These are phyloP conservation scores for Penicillium turbatum DNA, from an alignment of 495 filamentous ascomycete genomes.

Conservation along the genomic window DNA sequence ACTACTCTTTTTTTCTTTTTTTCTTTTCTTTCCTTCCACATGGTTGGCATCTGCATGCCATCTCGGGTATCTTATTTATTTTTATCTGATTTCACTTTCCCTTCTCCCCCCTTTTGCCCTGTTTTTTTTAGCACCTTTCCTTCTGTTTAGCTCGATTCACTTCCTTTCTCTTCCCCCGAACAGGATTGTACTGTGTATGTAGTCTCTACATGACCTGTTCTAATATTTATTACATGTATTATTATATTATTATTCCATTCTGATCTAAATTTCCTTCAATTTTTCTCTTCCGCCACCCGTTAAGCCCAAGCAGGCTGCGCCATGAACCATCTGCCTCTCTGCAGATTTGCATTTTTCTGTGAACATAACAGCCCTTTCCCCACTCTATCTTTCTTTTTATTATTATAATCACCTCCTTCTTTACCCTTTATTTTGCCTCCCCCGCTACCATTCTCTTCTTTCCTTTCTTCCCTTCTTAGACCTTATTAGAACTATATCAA, in stretches of 20 bases:
- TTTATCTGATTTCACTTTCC: no score
- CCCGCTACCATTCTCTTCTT: not conserved
- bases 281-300: constrained; percentile 25
- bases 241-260: not conserved
- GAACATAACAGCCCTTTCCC: constrained; percentile 1
- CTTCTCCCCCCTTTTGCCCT: not conserved
- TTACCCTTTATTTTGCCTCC: constrained; percentile 8
- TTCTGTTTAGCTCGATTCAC: constrained; percentile 2
- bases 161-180: not conserved
- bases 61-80: constrained; percentile 10
- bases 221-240: not conserved
- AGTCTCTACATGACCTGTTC: constrained; percentile 3
- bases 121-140: not conserved
- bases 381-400: not conserved
- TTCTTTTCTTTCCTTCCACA: constrained; percentile 20
- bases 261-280: constrained; percentile 2
- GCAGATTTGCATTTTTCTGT: constrained; percentile 10
- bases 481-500: not conserved
- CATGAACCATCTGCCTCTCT: not conserved
- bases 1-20: no score
- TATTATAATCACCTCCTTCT: not conserved
- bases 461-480: constrained; percentile 5
- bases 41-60: constrained; percentile 43
- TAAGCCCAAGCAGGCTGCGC: constrained; percentile 23
- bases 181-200: not conserved